phyloP scores from a whole-genome alignment of 1,284 basidiomycete species.

The Papiliotrema fonsecae region DNA sequence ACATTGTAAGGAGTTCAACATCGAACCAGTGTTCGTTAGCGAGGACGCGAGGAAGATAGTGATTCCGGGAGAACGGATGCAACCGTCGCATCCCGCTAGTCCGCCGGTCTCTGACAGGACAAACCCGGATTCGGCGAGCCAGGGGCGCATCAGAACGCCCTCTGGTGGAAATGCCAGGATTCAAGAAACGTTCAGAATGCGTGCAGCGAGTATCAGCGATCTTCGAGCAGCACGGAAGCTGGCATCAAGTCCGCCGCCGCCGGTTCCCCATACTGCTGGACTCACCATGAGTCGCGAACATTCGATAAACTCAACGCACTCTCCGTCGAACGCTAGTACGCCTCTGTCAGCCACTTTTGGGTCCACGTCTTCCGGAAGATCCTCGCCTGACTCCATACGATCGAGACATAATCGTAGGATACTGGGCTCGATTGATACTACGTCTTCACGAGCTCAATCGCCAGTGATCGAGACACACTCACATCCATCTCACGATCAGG shows the following conservation, averaged over 20 bases:
- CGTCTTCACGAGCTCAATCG: constrained; percentile 10
- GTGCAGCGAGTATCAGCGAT: constrained; percentile 56
- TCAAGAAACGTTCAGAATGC: constrained; percentile 28
- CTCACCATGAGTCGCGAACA: constrained; percentile 1
- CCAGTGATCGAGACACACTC: constrained; percentile 16
- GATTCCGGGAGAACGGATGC: constrained; percentile 32
- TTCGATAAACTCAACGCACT: constrained; percentile 13
- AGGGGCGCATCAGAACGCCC: background rate
- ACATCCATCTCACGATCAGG: constrained; percentile 1
- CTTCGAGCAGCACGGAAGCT: constrained; percentile 48
- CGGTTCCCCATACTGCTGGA: constrained; percentile 19
- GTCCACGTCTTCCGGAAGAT: constrained; percentile 19
- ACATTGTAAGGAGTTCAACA: constrained; percentile 67
- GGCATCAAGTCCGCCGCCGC: constrained; percentile 38
- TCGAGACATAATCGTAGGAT: constrained; percentile 14
- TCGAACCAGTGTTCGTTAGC: background rate
- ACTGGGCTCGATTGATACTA: constrained; percentile 22
- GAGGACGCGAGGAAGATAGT: constrained; percentile 2
- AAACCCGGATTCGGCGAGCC: background rate
- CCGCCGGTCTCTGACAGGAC: background rate
- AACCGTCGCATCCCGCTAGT: background rate
- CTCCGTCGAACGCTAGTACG: constrained; percentile 14
- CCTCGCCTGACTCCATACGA: constrained; percentile 18
- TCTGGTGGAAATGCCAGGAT: constrained; percentile 12
- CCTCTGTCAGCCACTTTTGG: constrained; percentile 23